These are phyloP conservation scores for Botrytis deweyae DNA, from an alignment of 2,329 filamentous ascomycete genomes.

Conservation along the genomic window DNA sequence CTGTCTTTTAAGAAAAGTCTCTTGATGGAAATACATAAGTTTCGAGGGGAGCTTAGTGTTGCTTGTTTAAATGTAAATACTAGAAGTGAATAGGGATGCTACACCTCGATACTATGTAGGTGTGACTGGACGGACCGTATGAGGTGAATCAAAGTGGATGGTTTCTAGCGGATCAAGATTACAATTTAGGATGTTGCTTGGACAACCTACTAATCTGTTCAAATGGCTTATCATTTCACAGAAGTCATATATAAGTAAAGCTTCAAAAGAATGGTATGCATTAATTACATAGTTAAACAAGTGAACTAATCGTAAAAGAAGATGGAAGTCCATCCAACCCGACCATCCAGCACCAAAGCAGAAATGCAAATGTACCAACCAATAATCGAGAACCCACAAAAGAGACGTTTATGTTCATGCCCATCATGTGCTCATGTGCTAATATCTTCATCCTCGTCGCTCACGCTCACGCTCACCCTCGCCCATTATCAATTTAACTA, in stretches of 20 bases:
- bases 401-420: neutral
- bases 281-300: slow-evolving; percentile 8
- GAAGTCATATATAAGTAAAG: neutral
- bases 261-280: neutral
- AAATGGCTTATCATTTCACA: neutral
- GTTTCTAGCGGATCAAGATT: neutral
- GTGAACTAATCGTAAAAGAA: neutral
- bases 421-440: neutral
- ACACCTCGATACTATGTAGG: neutral
- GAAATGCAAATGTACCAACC: neutral
- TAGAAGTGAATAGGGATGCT: neutral
- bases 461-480: neutral
- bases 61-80: neutral
- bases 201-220: neutral
- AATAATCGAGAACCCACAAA: neutral
- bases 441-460: neutral
- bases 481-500: neutral
- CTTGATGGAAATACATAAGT: neutral
- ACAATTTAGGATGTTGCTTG: neutral
- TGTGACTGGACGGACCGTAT: no score
- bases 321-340: slow-evolving; percentile 12
- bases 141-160: neutral
- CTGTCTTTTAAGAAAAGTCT: rapidly evolving
- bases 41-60: neutral
- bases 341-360: slow-evolving; percentile 1